A percentile compares a stretch with the other conserved stretches of the same genome.
phyloP scores from a whole-genome alignment of 306 rosid species.

The Abrus precatorius region DNA sequence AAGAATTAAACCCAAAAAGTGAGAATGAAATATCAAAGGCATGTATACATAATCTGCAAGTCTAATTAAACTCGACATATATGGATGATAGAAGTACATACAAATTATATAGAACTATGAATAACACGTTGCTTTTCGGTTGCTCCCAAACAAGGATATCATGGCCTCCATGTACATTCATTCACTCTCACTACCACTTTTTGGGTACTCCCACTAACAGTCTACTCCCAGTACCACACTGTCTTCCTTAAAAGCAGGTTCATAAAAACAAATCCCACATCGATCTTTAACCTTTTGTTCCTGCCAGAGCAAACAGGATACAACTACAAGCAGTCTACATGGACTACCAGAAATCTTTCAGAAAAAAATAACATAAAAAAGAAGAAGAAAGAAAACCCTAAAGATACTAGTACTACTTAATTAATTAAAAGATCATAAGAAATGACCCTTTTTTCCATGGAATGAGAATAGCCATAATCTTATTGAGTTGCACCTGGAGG shows the following conservation, averaged over 20 bases:
- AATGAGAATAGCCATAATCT: not conserved
- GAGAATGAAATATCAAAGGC: slow-evolving; percentile 13
- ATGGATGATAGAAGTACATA: slow-evolving; percentile 37
- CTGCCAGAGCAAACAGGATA: slow-evolving; percentile 52
- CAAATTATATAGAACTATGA: slow-evolving; percentile 16
- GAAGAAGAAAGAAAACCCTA: slow-evolving; percentile 45
- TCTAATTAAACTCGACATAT: slow-evolving; percentile 35
- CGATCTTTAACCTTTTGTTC: slow-evolving; percentile 50
- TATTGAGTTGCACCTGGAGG: slow-evolving; percentile 70
- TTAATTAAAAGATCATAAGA: not conserved
- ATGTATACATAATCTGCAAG: slow-evolving; percentile 38
- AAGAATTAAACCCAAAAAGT: slow-evolving; percentile 16
- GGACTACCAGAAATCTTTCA: slow-evolving; percentile 35
- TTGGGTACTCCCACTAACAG: slow-evolving; percentile 46
- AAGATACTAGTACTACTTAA: slow-evolving; percentile 17
- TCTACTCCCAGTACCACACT: slow-evolving; percentile 42
- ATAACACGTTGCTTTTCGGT: slow-evolving; percentile 35
- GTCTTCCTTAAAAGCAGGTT: slow-evolving; percentile 51
- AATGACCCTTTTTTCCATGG: not conserved
- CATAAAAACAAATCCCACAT: slow-evolving; percentile 40
- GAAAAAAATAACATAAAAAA: slow-evolving; percentile 22
- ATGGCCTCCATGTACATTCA: slow-evolving; percentile 41
- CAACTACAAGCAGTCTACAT: slow-evolving; percentile 38
- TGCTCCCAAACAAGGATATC: slow-evolving; percentile 35
- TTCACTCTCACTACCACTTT: slow-evolving; percentile 41